These are phyloP conservation scores for Luvunga scandens DNA, from an alignment of 345 rosid genomes.

Conservation along the genomic window DNA sequence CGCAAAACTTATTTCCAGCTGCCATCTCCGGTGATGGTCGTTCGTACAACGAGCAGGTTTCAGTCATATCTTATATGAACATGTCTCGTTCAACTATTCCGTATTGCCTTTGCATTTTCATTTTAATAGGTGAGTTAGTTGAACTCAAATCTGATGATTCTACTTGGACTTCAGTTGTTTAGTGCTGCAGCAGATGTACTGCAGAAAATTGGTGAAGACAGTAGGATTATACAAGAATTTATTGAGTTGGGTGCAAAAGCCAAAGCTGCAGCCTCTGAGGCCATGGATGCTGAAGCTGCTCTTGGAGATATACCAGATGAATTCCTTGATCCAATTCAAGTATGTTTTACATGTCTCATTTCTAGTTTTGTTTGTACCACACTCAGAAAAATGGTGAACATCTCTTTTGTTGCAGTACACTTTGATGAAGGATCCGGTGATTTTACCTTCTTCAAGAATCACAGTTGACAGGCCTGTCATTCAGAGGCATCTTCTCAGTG, in stretches of 20 bases:
- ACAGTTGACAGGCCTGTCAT: slow-evolving; percentile 88
- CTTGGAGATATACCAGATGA: slow-evolving; percentile 98
- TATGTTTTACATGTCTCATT: slow-evolving; percentile 26
- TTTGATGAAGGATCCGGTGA: slow-evolving; percentile 98
- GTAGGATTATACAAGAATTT: slow-evolving; percentile 66
- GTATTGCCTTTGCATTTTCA: not conserved
- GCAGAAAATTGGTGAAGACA: slow-evolving; percentile 75
- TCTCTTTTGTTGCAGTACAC: slow-evolving; percentile 54
- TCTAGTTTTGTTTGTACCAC: not conserved
- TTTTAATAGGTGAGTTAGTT: not conserved
- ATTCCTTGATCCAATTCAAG: slow-evolving; percentile 98
- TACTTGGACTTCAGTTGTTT: slow-evolving; percentile 58
- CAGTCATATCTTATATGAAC: slow-evolving; percentile 2
- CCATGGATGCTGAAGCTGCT: slow-evolving; percentile 90
- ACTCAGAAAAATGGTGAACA: not conserved
- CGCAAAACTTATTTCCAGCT: slow-evolving; percentile 68
- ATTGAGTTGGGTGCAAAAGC: slow-evolving; percentile 76
- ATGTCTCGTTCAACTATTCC: not conserved
- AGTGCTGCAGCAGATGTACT: slow-evolving; percentile 86
- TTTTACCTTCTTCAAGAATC: slow-evolving; percentile 87
- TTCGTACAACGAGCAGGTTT: slow-evolving; percentile 93
- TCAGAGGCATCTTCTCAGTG: slow-evolving; percentile 98
- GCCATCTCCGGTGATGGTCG: slow-evolving; percentile 97
- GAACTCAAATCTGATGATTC: slow-evolving; percentile 14
- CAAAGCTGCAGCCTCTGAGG: slow-evolving; percentile 90